A percentile compares a stretch with the other conserved stretches of the same genome.
Conservation (phyloP, 2,329 filamentous ascomycete genomes). For the Talaromyces pinophilus region DNA sequence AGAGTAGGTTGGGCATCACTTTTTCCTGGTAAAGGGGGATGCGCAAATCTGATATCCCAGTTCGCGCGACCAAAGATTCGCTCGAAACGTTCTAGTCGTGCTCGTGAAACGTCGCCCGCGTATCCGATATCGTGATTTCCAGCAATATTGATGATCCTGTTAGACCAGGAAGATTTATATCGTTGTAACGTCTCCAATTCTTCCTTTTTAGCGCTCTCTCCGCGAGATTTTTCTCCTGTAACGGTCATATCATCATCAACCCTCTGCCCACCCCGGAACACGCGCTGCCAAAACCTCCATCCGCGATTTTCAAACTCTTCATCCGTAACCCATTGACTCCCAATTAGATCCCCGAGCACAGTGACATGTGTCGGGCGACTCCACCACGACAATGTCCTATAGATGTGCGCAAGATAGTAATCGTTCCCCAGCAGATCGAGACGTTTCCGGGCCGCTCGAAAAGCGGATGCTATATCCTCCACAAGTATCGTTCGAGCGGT, state of each 20-base stretch:
- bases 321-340: slow-evolving; percentile 91
- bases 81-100: slow-evolving; percentile 79
- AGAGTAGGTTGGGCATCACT: slow-evolving; percentile 58
- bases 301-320: slow-evolving; percentile 77
- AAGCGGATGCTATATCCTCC: slow-evolving; percentile 67
- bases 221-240: slow-evolving; percentile 29
- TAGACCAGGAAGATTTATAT: slow-evolving; percentile 64
- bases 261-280: slow-evolving; percentile 69
- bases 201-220: slow-evolving; percentile 32
- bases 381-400: slow-evolving; percentile 81
- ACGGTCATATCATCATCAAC: slow-evolving; percentile 54
- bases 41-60: slow-evolving; percentile 80
- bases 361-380: slow-evolving; percentile 80
- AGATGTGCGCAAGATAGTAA: slow-evolving; percentile 90
- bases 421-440: slow-evolving; percentile 93
- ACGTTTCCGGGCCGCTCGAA: slow-evolving; percentile 71
- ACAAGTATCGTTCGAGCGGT: slow-evolving; percentile 49
- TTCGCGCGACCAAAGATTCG: slow-evolving; percentile 81
- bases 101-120: slow-evolving; percentile 80
- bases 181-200: slow-evolving; percentile 43
- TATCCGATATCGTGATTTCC: slow-evolving; percentile 98
- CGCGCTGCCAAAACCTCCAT: slow-evolving; percentile 74
- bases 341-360: slow-evolving; percentile 86
- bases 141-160: slow-evolving; percentile 80
- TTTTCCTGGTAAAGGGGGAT: slow-evolving; percentile 39